Conservation (phyloP, 768 basidiomycete species). For the Gymnopilus dilepis region DNA sequence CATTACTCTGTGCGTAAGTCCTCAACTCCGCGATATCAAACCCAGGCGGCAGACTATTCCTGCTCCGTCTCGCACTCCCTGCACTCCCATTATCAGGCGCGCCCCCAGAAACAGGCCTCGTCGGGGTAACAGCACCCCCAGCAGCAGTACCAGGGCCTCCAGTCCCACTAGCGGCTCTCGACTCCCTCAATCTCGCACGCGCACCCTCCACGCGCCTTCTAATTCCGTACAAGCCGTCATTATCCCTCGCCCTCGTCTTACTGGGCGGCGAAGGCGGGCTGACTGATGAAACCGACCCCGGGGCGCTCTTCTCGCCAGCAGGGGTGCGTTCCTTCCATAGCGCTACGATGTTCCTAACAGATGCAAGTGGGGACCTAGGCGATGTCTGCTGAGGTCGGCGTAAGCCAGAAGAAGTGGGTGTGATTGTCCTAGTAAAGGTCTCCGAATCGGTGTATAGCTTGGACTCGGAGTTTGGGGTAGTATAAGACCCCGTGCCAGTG, state of each 20-base stretch:
- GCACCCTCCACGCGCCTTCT: conserved; percentile 48
- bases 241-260: conserved; percentile 26
- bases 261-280: conserved; percentile 37
- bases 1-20: conserved; percentile 53
- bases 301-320: conserved; percentile 43
- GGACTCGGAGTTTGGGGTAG: conserved; percentile 35
- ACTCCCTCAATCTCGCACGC: conserved; percentile 40
- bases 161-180: conserved; percentile 27
- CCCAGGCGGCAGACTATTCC: conserved; percentile 40
- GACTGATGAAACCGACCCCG: conserved; percentile 38
- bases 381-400: conserved; percentile 63
- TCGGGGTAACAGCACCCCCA: conserved; percentile 28
- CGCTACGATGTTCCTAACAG: conserved; percentile 78
- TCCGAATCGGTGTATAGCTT: conserved; percentile 31
- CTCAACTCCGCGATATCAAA: conserved; percentile 52
- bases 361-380: conserved; percentile 73
- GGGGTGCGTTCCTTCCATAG: conserved; percentile 84
- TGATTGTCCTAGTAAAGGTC: conserved; percentile 47
- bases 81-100: conserved; percentile 32
- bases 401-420: conserved; percentile 59
- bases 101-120: conserved; percentile 29
- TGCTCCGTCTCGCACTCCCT: conserved; percentile 27
- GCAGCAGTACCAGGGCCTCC: neutral
- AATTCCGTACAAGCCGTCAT: conserved; percentile 59
- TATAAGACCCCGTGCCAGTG: conserved; percentile 41